Percentiles rank a stretch among this genome's conserved stretches.
Evolutionary conservation across 2,329 filamentous ascomycete species (phyloP).

Genomic region (Cryphonectria carpinicola): DNA sequence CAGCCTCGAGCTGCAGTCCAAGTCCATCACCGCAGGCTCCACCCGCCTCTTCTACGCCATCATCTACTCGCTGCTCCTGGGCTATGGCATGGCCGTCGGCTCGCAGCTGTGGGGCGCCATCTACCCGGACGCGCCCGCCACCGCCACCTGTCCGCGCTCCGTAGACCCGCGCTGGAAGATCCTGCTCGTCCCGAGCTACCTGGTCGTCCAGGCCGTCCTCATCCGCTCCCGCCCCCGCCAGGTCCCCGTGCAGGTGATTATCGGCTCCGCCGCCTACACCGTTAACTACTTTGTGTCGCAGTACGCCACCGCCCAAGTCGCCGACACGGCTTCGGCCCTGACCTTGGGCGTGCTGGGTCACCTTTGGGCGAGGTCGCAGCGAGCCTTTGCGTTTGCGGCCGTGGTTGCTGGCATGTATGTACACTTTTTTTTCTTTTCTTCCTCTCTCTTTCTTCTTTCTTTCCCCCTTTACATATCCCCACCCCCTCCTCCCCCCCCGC

Average conservation of each 20-base stretch:
- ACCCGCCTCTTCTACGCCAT: conserved; percentile 25
- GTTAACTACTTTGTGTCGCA: conserved; percentile 31
- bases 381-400: conserved; percentile 26
- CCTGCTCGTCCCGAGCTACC: conserved; percentile 70
- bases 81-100: conserved; percentile 34
- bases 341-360: conserved; percentile 27
- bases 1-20: conserved; percentile 25
- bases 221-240: conserved; percentile 25
- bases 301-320: conserved; percentile 28
- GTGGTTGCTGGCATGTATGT: conserved; percentile 26
- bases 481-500: neutral
- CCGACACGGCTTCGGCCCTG: conserved; percentile 27
- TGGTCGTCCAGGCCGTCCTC: conserved; percentile 52
- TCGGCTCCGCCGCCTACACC: conserved; percentile 29
- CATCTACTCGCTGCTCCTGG: conserved; percentile 24
- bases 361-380: conserved; percentile 28
- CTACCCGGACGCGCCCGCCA: conserved; percentile 38
- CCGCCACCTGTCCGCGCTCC: conserved; percentile 36
- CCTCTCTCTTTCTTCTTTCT: too few species aligned
- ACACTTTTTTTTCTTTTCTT: too few species aligned
- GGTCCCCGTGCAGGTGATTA: conserved; percentile 28
- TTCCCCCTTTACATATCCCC: too few species aligned
- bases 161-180: conserved; percentile 51
- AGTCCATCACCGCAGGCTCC: conserved; percentile 24
- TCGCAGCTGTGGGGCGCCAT: conserved; percentile 39